Evolutionary conservation across 108 stramenopile genomes (phyloP).

Genomic region (Cyclotella choctawhatcheeana): DNA sequence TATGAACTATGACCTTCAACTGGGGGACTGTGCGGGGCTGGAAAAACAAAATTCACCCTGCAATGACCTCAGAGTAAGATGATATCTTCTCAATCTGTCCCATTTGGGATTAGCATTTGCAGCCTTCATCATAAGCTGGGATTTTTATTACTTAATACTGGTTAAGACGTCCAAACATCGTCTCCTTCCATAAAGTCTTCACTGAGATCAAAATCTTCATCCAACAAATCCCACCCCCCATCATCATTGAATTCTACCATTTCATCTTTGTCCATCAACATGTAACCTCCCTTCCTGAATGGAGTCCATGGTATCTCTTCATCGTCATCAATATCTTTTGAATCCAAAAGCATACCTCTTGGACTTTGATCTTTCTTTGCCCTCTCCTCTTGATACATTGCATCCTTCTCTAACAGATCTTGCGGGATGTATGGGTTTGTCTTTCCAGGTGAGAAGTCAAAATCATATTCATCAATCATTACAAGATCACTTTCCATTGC

Average conservation of each 20-base stretch:
- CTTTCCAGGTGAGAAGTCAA: constrained; percentile 82
- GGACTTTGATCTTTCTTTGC: constrained; percentile 11
- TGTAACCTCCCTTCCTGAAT: constrained; percentile 78
- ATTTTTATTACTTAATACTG: no score
- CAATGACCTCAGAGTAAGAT: no score
- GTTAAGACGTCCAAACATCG: constrained; percentile 75
- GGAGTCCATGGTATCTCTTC: constrained; percentile 64
- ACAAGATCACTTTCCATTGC: constrained; percentile 89
- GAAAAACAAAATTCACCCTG: no score
- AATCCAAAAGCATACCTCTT: constrained; percentile 37
- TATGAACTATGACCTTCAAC: no score
- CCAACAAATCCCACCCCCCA: constrained; percentile 86
- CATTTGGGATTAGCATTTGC: no score
- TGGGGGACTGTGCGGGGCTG: no score
- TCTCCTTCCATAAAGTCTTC: constrained; percentile 66
- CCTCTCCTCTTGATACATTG: constrained; percentile 48
- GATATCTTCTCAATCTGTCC: no score
- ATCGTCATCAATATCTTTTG: constrained; percentile 51
- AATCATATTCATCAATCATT: constrained; percentile 91
- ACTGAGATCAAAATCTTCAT: constrained; percentile 63
- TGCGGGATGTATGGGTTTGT: constrained; percentile 89
- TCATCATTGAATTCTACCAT: constrained; percentile 77
- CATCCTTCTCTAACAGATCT: constrained; percentile 81
- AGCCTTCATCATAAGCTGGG: no score
- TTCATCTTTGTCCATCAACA: constrained; percentile 84